Evolutionary conservation across 2,329 filamentous ascomycete species (phyloP), one percentile per base, ranked within the genome.

Genomic region (Fusarium dimerum): DNA sequence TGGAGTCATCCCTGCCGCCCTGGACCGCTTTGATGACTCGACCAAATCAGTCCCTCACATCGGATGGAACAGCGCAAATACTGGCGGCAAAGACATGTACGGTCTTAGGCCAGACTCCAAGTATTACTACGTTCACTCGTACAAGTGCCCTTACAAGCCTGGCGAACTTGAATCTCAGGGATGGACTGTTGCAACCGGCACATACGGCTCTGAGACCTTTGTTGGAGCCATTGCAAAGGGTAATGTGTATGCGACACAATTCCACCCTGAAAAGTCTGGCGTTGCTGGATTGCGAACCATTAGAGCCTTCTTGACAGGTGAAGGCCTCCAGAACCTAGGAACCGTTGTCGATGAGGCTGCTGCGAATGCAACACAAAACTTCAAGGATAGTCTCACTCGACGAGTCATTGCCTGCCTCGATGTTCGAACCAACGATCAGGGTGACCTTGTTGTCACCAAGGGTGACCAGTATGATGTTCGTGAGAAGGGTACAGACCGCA

Each of bases 61-160:
- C 71, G 94, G 94, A 50, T 99, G 94, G 94, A 99, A 99, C 74
- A 92, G 87, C 62, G 94, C 95, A 42, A 87, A 86, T 64, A 85
- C 87, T 1, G 75, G 65, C 54, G 76, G 71, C 54, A 73, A 68
- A 52, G 70, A 69, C 61, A 82, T 97, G 52, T 97, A 93, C 71
- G 92, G 89, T 51, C 75, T 99, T 48, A 78, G 83, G 29, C 86
- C 90, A 1, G 80, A 81, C 48, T 96, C 90, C 68, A 99, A 97
- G 73, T 99, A 99, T 78, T 99, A 99, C 76, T 99, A 99, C 69
- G 93, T 99, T 51, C 94, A 99, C 78, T 92, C 91, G 2, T 99
- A 94, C 74, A 92, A 92, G 52, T 87, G 85, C 26, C 87, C 87
- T 3, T 96, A 97, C 70, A 74, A 75, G 47, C 73, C 82, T 43